Evolutionary conservation across 768 basidiomycete genomes (phyloP).

Genomic region (Boletus pseudopeckii): DNA sequence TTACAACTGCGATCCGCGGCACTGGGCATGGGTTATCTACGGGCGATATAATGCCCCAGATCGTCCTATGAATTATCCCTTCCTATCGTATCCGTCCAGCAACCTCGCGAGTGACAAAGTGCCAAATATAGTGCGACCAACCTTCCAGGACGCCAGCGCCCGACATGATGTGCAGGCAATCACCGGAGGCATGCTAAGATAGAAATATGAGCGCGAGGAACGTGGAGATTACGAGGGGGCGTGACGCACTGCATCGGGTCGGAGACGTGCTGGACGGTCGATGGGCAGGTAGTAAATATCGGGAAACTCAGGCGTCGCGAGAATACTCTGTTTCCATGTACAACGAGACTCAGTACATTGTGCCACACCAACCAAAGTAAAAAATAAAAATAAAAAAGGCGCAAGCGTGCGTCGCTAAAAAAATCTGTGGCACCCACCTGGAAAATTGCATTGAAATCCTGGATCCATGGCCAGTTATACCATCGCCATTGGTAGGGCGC

Average conservation of each 20-base stretch:
- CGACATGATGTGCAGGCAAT: conserved; percentile 46
- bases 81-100: conserved; percentile 22
- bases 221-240: neutral
- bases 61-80: neutral
- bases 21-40: neutral
- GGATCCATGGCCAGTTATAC: conserved; percentile 67
- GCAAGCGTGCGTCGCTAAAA: neutral
- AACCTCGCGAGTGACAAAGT: conserved; percentile 42
- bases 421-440: conserved; percentile 38
- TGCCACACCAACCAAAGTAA: neutral
- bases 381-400: no score
- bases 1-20: neutral
- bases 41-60: neutral
- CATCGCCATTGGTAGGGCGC: conserved; percentile 44
- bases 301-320: conserved; percentile 43
- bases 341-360: conserved; percentile 3
- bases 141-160: conserved; percentile 49
- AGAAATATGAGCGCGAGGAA: neutral
- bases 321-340: conserved; percentile 34
- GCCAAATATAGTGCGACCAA: conserved; percentile 52
- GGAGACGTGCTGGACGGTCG: conserved; percentile 56
- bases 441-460: conserved; percentile 55
- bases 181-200: conserved; percentile 39
- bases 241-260: conserved; percentile 60
- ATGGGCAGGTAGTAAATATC: conserved; percentile 59